Evolutionary conservation across 108 stramenopile species (phyloP).

Genomic region (Fragilariopsis cylindrus): DNA sequence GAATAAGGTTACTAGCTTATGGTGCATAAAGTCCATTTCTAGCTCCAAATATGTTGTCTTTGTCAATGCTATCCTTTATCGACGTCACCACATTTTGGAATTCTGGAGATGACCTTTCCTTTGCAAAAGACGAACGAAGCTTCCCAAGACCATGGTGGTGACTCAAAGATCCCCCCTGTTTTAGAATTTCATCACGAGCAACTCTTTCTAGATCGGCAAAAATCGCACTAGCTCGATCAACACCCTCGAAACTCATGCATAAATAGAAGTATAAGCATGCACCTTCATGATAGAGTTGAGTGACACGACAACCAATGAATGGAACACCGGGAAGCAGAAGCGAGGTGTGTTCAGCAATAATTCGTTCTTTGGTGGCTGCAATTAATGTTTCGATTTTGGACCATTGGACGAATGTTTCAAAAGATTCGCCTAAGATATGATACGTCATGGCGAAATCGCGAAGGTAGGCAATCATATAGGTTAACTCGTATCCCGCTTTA

Average conservation of each 20-base stretch:
- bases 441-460: constrained; percentile 94
- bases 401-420: constrained; percentile 94
- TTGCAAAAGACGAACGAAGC: constrained; percentile 63
- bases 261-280: constrained; percentile 95
- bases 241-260: constrained; percentile 68
- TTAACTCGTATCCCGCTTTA: constrained; percentile 88
- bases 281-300: constrained; percentile 95
- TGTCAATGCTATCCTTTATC: constrained; percentile 70
- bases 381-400: constrained; percentile 67
- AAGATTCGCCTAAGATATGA: constrained; percentile 86
- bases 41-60: constrained; percentile 78
- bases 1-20: neutral
- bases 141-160: constrained; percentile 97
- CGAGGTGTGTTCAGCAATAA: constrained; percentile 58
- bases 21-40: constrained; percentile 64
- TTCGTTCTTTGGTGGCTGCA: constrained; percentile 62
- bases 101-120: constrained; percentile 46
- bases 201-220: constrained; percentile 81
- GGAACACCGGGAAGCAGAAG: constrained; percentile 78
- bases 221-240: constrained; percentile 54
- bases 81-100: constrained; percentile 37
- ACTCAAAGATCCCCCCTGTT: constrained; percentile 85
- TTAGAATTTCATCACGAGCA: constrained; percentile 85
- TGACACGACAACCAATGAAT: constrained; percentile 86
- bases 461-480: constrained; percentile 94